Conservation (phyloP, 345 rosid species). For the Erodium maritimum region DNA sequence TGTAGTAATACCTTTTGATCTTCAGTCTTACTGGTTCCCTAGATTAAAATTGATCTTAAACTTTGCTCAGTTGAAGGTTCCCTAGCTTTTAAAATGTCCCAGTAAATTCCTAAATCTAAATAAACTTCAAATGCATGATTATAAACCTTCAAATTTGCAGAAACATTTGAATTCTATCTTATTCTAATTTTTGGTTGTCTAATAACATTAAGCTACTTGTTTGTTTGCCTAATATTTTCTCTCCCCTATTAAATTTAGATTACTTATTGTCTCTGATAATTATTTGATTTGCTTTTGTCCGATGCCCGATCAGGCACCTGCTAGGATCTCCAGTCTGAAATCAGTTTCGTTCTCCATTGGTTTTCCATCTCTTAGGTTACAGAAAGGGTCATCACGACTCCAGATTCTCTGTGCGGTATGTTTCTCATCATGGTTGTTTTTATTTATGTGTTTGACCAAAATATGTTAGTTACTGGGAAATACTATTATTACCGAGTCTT, state of each 20-base stretch:
- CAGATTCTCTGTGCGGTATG: conserved; percentile 37
- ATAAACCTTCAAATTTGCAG: too few species aligned
- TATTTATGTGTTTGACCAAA: neutral
- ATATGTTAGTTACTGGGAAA: neutral
- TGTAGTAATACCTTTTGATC: neutral
- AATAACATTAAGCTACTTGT: too few species aligned
- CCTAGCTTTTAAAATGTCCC: neutral
- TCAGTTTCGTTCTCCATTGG: conserved; percentile 25
- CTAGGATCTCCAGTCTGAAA: conserved; percentile 18
- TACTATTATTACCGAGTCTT: neutral
- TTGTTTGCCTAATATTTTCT: neutral
- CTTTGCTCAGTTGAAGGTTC: neutral
- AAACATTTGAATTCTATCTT: too few species aligned
- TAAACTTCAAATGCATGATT: neutral
- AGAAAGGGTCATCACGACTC: conserved; percentile 14
- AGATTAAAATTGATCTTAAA: too few species aligned
- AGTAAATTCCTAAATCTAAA: neutral
- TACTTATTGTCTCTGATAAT: neutral
- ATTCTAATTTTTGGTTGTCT: too few species aligned
- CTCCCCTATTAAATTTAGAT: neutral
- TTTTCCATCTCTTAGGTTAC: conserved; percentile 28
- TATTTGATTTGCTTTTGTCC: neutral
- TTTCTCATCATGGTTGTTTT: conserved; percentile 3
- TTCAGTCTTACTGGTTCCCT: neutral
- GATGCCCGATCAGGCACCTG: conserved; percentile 20